These are phyloP conservation scores for Trypanosoma vivax DNA, from an alignment of 208 protist species.

Conservation along the genomic window DNA sequence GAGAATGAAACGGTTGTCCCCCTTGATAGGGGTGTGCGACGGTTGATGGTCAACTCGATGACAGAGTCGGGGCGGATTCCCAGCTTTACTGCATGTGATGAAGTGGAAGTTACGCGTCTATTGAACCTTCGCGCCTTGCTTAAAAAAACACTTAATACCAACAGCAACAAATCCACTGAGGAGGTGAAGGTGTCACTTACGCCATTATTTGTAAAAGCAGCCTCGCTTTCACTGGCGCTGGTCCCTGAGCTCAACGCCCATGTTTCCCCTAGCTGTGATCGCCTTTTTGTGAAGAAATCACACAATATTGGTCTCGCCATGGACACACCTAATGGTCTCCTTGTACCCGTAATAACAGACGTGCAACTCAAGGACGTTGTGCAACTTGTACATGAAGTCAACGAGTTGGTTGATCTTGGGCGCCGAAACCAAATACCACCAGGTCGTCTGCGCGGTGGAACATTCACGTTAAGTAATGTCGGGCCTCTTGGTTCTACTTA, in stretches of 20 bases:
- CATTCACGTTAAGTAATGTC: slow-evolving; percentile 96
- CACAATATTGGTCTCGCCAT: slow-evolving; percentile 96
- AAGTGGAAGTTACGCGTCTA: slow-evolving; percentile 78
- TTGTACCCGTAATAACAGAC: slow-evolving; percentile 93
- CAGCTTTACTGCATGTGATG: slow-evolving; percentile 89
- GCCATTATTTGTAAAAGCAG: slow-evolving; percentile 94
- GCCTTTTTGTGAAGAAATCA: slow-evolving; percentile 65
- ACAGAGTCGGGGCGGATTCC: slow-evolving; percentile 75
- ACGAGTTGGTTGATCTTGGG: slow-evolving; percentile 61
- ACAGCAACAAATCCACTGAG: slow-evolving; percentile 6
- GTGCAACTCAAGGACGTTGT: slow-evolving; percentile 84
- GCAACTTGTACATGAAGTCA: slow-evolving; percentile 90
- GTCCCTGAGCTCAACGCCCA: slow-evolving; percentile 88
- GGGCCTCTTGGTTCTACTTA: slow-evolving; percentile 94
- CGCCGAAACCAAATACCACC: slow-evolving; percentile 40
- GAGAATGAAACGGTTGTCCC: slow-evolving; percentile 28
- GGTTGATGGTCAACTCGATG: slow-evolving; percentile 93
- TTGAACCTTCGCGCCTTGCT: slow-evolving; percentile 41
- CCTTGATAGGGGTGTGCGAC: slow-evolving; percentile 32
- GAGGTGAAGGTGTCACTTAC: slow-evolving; percentile 79
- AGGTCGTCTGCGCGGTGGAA: slow-evolving; percentile 83
- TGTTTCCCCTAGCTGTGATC: slow-evolving; percentile 46
- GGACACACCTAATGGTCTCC: slow-evolving; percentile 91
- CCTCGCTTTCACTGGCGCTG: slow-evolving; percentile 79
- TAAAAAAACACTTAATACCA: slow-evolving; percentile 33